Evolutionary conservation across 2,329 filamentous ascomycete species (phyloP), one percentile per base, ranked within the genome.

Genomic region (Peltaster fructicola): DNA sequence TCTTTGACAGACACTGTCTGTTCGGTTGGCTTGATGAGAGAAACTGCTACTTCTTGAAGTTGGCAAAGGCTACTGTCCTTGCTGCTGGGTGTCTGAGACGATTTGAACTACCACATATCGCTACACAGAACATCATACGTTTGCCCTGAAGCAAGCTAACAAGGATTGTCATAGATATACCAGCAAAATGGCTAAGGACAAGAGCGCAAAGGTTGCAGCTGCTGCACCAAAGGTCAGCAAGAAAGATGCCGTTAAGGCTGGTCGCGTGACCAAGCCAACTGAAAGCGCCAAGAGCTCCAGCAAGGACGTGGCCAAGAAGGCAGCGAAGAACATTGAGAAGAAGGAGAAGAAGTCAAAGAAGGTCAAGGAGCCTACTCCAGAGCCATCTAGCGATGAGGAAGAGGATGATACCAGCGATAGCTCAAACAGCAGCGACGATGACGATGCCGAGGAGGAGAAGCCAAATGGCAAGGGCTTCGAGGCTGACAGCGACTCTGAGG

Each of bases 241-340:
- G 31, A 16, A 23, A 9, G 36, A 35, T 24, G 27, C 55, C 39
- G 68, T 72, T 53, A 79, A 78, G 61, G 63, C 62, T 40, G 70
- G 61, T 38, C 65, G 66, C 37, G 61, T 78, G 43, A 66, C 64
- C 56, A 82, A 81, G 62, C 48, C 70, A 26, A 59, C 66, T 33
- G 62, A 74, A 50, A 65, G 63, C 36, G 54, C 69, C 46, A 73
- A 70, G 63, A 57, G 61, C 31, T 45, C 54, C 22, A 56, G 63
- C 30, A 48, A 57, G 38, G 67, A 68, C 52, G 57, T 58, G 37
- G 40, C 53, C 24, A 54, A 41, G 38, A 47, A 55, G 37, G 65
- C 67, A 50, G 59, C 57, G 37, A 41, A 56, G 34, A 52, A 38
- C 30, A 41, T 45, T 23, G 39, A 41, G 29, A 48, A 49, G 39